Percentiles rank a stretch among this genome's conserved stretches.
Evolutionary conservation across 192 early-diverging fungal species (phyloP).

Genomic region (Phlyctochytrium planicorne): DNA sequence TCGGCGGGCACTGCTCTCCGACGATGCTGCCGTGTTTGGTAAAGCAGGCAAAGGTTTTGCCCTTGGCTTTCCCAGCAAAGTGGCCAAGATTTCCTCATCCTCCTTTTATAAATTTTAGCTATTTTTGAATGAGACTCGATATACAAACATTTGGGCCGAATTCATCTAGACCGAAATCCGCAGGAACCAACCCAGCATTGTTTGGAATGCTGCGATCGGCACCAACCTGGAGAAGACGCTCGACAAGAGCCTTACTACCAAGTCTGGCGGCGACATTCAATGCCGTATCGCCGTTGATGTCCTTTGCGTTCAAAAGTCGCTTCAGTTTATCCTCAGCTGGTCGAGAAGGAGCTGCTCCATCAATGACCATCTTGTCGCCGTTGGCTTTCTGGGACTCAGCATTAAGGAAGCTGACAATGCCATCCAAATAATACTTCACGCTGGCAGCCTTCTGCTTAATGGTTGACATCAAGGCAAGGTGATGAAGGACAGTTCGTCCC

Average conservation of each 20-base stretch:
- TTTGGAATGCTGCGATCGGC: constrained; percentile 73
- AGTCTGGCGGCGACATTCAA: constrained; percentile 84
- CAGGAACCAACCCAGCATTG: constrained; percentile 71
- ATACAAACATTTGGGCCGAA: not conserved
- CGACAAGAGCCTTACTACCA: constrained; percentile 75
- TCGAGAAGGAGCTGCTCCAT: not conserved
- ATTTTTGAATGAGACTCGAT: not conserved
- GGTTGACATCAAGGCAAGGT: constrained; percentile 74
- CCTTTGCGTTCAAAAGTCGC: constrained; percentile 61
- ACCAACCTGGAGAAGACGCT: constrained; percentile 67
- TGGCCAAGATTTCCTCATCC: too few relatives aligned
- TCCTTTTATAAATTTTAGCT: not conserved
- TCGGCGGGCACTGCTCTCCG: too few relatives aligned
- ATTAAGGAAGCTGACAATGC: constrained; percentile 64
- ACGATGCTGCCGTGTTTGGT: not conserved
- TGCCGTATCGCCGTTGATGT: constrained; percentile 77
- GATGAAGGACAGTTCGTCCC: constrained; percentile 88
- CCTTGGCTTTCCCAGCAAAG: too few relatives aligned
- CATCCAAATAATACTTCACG: constrained; percentile 87
- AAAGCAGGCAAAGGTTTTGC: not conserved
- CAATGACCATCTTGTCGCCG: not conserved
- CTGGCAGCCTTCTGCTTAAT: constrained; percentile 70
- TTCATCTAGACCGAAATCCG: constrained; percentile 57
- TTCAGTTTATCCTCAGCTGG: constrained; percentile 13
- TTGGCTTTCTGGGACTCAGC: constrained; percentile 33